Percentiles rank a stretch among this genome's conserved stretches.
Conservation (phyloP, 306 rosid species). For the Spatholobus suberectus region DNA sequence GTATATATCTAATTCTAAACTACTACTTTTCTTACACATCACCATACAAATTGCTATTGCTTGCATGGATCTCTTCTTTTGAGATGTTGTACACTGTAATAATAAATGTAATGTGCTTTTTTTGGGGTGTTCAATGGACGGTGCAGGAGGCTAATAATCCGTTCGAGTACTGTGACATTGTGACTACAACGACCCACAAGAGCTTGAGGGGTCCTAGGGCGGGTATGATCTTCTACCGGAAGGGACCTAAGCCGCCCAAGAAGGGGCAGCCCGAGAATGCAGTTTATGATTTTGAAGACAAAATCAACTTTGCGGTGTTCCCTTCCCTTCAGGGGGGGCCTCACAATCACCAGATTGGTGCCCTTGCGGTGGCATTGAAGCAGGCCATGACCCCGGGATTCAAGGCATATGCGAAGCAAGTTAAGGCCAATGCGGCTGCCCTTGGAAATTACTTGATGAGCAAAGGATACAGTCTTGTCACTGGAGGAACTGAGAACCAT, state of each 20-base stretch:
- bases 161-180: conserved; percentile 86
- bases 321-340: conserved; percentile 99
- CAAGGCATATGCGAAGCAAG: conserved; percentile 92
- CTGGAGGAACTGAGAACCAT: conserved; percentile 96
- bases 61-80: too few species aligned
- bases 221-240: conserved; percentile 92
- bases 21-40: too few species aligned
- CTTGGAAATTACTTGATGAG: conserved; percentile 76
- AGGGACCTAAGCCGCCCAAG: conserved; percentile 95
- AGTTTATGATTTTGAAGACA: conserved; percentile 87
- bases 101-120: too few species aligned
- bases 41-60: too few species aligned
- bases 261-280: conserved; percentile 94
- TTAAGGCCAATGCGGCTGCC: conserved; percentile 95
- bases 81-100: too few species aligned
- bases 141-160: conserved; percentile 94
- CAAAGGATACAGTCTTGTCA: conserved; percentile 93
- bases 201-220: conserved; percentile 97
- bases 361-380: conserved; percentile 92
- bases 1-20: too few species aligned
- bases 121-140: too few species aligned
- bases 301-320: conserved; percentile 90
- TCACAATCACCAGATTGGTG: conserved; percentile 97
- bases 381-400: conserved; percentile 77
- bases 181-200: conserved; percentile 94